Evolutionary conservation across 2,329 filamentous ascomycete genomes (phyloP).

Genomic region (Epichloe gansuensis): DNA sequence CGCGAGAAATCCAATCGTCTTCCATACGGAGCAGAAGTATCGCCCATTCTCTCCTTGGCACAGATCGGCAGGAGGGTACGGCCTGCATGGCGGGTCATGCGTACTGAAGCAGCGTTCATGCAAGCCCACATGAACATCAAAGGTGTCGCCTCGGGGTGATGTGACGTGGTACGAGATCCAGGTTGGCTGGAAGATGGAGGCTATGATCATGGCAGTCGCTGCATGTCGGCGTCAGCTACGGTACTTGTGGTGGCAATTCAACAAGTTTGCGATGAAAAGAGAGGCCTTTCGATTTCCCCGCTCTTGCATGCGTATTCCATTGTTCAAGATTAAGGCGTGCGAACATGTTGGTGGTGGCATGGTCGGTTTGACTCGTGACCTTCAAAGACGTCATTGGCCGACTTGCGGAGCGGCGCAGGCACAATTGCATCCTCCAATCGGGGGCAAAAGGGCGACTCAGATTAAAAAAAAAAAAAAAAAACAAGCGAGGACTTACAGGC

Average conservation of each 20-base stretch:
- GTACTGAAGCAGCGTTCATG: slow-evolving; percentile 68
- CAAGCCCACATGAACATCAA: slow-evolving; percentile 57
- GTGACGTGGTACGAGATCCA: slow-evolving; percentile 56
- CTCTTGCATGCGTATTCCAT: no score
- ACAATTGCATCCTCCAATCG: not conserved
- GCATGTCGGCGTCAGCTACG: slow-evolving; percentile 17
- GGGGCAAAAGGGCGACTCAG: not conserved
- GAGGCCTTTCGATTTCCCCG: no score
- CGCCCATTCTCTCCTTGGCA: slow-evolving; percentile 33
- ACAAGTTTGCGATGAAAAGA: not conserved
- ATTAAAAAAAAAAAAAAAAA: not conserved
- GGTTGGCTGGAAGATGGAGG: slow-evolving; percentile 53
- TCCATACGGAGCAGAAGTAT: slow-evolving; percentile 87
- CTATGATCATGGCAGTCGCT: slow-evolving; percentile 61
- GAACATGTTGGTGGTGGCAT: not conserved
- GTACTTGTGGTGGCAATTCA: not conserved
- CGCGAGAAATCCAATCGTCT: slow-evolving; percentile 76
- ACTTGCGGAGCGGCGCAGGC: not conserved
- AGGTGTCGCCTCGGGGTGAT: slow-evolving; percentile 31
- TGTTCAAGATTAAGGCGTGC: not conserved
- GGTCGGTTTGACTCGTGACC: not conserved
- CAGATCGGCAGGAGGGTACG: slow-evolving; percentile 20
- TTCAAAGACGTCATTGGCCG: slow-evolving; percentile 15
- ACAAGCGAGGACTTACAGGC: slow-evolving; percentile 24
- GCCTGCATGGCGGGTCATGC: slow-evolving; percentile 44